Evolutionary conservation across 2,329 filamentous ascomycete species (phyloP).

Genomic region (Cercospora berteroae): DNA sequence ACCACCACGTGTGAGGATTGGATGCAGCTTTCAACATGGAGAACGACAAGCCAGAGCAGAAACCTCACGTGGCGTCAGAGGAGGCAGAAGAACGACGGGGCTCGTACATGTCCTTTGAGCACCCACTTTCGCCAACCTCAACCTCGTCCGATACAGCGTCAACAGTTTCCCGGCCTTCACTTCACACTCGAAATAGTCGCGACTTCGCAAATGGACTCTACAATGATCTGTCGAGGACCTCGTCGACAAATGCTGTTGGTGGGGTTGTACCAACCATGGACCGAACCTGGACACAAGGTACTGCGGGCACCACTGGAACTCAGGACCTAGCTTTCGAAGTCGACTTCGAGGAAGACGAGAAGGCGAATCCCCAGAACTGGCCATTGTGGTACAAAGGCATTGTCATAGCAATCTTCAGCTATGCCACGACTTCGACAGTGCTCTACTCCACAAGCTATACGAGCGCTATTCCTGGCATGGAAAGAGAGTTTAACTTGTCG

Average conservation of each 20-base stretch:
- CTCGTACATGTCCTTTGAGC: slow-evolving; percentile 33
- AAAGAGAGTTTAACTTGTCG: slow-evolving; percentile 59
- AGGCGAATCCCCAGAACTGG: slow-evolving; percentile 69
- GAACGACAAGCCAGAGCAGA: slow-evolving; percentile 14
- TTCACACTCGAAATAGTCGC: slow-evolving; percentile 24
- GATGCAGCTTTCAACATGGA: slow-evolving; percentile 16
- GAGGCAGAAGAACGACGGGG: slow-evolving; percentile 13
- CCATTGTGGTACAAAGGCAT: slow-evolving; percentile 57
- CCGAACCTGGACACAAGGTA: slow-evolving; percentile 25
- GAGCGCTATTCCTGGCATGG: slow-evolving; percentile 65
- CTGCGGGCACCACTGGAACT: slow-evolving; percentile 25
- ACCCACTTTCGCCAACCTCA: slow-evolving; percentile 27
- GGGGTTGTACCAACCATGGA: slow-evolving; percentile 28
- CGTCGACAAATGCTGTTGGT: slow-evolving; percentile 34
- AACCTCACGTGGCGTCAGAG: slow-evolving; percentile 6
- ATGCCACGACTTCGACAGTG: slow-evolving; percentile 56
- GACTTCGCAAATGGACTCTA: slow-evolving; percentile 28
- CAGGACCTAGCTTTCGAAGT: slow-evolving; percentile 65
- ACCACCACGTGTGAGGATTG: background rate
- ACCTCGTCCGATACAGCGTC: slow-evolving; percentile 30
- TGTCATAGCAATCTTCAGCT: slow-evolving; percentile 56
- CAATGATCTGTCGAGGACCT: slow-evolving; percentile 31
- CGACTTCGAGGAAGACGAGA: slow-evolving; percentile 64
- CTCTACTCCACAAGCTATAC: slow-evolving; percentile 79
- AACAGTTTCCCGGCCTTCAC: slow-evolving; percentile 21